A percentile compares a stretch with the other conserved stretches of the same genome.
Conservation (phyloP, 192 early-diverging fungal genomes). For the Umbelopsis sp. region DNA sequence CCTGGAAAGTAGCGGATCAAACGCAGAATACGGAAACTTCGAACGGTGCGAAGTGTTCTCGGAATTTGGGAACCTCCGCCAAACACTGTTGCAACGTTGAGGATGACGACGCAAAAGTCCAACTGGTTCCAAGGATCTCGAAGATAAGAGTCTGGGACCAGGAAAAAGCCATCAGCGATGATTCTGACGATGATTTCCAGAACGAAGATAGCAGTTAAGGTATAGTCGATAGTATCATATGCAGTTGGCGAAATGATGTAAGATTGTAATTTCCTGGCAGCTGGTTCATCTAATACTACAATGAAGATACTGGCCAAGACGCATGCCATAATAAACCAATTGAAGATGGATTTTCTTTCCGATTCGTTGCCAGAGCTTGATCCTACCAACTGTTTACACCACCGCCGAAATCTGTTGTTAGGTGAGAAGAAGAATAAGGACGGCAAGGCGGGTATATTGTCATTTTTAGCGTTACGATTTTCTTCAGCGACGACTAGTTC, state of each 20-base stretch:
- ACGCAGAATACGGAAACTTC: slow-evolving; percentile 44
- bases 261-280: slow-evolving; percentile 22
- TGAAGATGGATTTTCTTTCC: slow-evolving; percentile 44
- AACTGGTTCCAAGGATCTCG: slow-evolving; percentile 53
- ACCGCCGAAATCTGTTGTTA: slow-evolving; percentile 42
- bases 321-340: slow-evolving; percentile 48
- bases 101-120: slow-evolving; percentile 52
- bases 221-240: slow-evolving; percentile 38
- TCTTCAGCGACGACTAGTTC: slow-evolving; percentile 35
- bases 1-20: slow-evolving; percentile 37
- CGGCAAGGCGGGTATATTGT: slow-evolving; percentile 1
- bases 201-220: slow-evolving; percentile 47
- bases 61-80: slow-evolving; percentile 33
- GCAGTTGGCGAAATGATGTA: slow-evolving; percentile 15
- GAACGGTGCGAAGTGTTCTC: slow-evolving; percentile 46
- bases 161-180: slow-evolving; percentile 56
- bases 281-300: slow-evolving; percentile 38
- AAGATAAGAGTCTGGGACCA: slow-evolving; percentile 53
- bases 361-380: slow-evolving; percentile 37
- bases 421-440: slow-evolving; percentile 54
- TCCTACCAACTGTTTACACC: slow-evolving; percentile 44
- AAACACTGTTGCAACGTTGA: slow-evolving; percentile 43
- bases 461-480: slow-evolving; percentile 22
- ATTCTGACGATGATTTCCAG: slow-evolving; percentile 53
- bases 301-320: slow-evolving; percentile 43